These are phyloP conservation scores for Soucietia sequanensis DNA, from an alignment of 805 yeast species.

Conservation along the genomic window DNA sequence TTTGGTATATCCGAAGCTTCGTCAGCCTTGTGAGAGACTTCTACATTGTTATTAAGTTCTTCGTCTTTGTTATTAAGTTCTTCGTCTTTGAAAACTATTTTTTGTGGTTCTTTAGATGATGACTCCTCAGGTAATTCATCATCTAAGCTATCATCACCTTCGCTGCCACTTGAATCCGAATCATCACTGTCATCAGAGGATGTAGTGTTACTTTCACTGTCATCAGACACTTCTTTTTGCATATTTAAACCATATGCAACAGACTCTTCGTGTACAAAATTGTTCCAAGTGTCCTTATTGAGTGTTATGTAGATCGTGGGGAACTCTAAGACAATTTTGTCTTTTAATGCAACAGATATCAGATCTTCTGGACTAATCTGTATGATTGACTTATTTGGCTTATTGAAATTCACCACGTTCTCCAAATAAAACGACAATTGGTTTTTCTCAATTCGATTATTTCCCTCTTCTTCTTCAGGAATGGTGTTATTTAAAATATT, in stretches of 20 bases:
- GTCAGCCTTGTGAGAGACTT: too few relatives aligned
- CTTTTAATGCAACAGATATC: slow-evolving; percentile 51
- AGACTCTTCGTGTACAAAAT: slow-evolving; percentile 21
- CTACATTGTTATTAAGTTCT: too few relatives aligned
- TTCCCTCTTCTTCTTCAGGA: slow-evolving; percentile 3
- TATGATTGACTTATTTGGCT: slow-evolving; percentile 28
- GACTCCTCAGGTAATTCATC: slow-evolving; percentile 36
- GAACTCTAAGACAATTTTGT: slow-evolving; percentile 67
- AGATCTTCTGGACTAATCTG: slow-evolving; percentile 30
- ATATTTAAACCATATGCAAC: slow-evolving; percentile 10
- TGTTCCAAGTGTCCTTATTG: slow-evolving; percentile 17
- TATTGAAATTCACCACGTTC: slow-evolving; percentile 22
- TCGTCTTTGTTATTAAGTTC: too few relatives aligned
- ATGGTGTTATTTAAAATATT: slow-evolving; percentile 23
- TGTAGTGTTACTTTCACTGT: slow-evolving; percentile 3
- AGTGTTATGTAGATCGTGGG: slow-evolving; percentile 62
- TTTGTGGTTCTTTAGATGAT: slow-evolving; percentile 21
- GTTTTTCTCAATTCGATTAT: slow-evolving; percentile 17
- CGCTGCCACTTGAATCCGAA: slow-evolving; percentile 14
- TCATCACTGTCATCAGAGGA: slow-evolving; percentile 12
- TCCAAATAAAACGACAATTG: slow-evolving; percentile 31
- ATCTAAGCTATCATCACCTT: slow-evolving; percentile 5
- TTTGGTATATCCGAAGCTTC: too few relatives aligned
- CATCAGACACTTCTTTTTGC: too few relatives aligned
- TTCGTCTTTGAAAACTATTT: background rate